phyloP scores from a whole-genome alignment of 176 grass and related monocot genomes.

The Poa pratensis region DNA sequence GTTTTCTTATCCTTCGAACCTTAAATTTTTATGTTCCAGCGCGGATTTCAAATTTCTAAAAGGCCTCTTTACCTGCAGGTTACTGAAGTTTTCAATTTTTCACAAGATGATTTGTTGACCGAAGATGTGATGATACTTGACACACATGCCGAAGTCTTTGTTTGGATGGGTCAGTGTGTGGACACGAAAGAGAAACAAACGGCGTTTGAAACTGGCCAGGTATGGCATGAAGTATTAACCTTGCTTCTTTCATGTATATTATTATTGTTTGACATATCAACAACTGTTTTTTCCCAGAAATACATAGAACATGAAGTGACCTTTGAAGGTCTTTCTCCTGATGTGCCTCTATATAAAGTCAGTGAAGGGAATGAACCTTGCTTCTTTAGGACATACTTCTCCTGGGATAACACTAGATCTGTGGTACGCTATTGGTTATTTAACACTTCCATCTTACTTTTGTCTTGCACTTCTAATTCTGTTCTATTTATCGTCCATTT shows the following conservation, averaged over 20 bases:
- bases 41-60: slow-evolving; percentile 17
- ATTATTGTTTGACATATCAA: slow-evolving; percentile 28
- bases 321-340: slow-evolving; percentile 74
- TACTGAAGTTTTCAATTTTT: slow-evolving; percentile 87
- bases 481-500: slow-evolving; percentile 26
- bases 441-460: slow-evolving; percentile 24
- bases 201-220: slow-evolving; percentile 85
- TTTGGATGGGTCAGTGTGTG: slow-evolving; percentile 91
- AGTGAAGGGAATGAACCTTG: slow-evolving; percentile 88
- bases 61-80: slow-evolving; percentile 55
- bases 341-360: slow-evolving; percentile 80
- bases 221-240: slow-evolving; percentile 41
- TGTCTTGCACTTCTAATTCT: slow-evolving; percentile 19
- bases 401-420: slow-evolving; percentile 83
- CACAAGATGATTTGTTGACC: slow-evolving; percentile 96
- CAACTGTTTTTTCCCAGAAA: slow-evolving; percentile 57
- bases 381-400: slow-evolving; percentile 94
- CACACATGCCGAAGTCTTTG: slow-evolving; percentile 79
- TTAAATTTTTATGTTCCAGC: slow-evolving; percentile 23
- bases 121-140: slow-evolving; percentile 90
- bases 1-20: slow-evolving; percentile 29
- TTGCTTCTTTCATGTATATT: slow-evolving; percentile 33
- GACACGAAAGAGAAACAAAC: slow-evolving; percentile 79
- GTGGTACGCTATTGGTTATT: slow-evolving; percentile 54
- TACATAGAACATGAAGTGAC: slow-evolving; percentile 70